Evolutionary conservation across 495 filamentous ascomycete genomes (phyloP).

Genomic region (Penicillium riverlandense): DNA sequence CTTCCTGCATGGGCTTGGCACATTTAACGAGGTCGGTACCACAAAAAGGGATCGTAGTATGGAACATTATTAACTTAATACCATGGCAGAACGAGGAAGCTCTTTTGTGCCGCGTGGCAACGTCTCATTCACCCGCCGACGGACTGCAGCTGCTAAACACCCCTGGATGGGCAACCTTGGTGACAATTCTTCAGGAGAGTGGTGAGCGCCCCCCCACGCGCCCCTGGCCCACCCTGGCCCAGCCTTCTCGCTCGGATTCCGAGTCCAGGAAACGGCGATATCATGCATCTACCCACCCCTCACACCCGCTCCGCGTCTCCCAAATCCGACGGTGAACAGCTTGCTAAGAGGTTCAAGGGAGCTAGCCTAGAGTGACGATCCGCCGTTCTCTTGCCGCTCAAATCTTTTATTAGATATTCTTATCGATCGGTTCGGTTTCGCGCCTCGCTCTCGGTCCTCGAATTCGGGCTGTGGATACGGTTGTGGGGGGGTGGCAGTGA

Average conservation of each 20-base stretch:
- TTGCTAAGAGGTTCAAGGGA: slow-evolving; percentile 98
- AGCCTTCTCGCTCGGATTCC: slow-evolving; percentile 28
- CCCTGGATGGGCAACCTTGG: slow-evolving; percentile 85
- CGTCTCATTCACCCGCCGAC: slow-evolving; percentile 66
- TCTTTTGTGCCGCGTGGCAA: slow-evolving; percentile 77
- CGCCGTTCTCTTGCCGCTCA: slow-evolving; percentile 6
- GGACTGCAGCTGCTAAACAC: slow-evolving; percentile 75
- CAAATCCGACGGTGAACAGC: slow-evolving; percentile 56
- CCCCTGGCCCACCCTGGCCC: slow-evolving; percentile 44
- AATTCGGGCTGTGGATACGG: background rate
- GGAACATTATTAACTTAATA: slow-evolving; percentile 1
- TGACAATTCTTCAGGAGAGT: slow-evolving; percentile 88
- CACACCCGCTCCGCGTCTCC: slow-evolving; percentile 34
- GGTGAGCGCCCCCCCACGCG: slow-evolving; percentile 94
- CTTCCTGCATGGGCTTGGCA: slow-evolving; percentile 72
- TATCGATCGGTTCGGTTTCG: background rate
- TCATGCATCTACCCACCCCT: slow-evolving; percentile 16
- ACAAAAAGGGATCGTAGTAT: background rate
- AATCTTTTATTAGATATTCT: background rate
- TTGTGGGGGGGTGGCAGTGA: too few relatives aligned
- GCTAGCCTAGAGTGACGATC: slow-evolving; percentile 72
- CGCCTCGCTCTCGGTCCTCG: background rate
- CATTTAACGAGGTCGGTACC: slow-evolving; percentile 70
- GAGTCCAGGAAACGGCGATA: slow-evolving; percentile 20
- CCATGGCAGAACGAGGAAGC: slow-evolving; percentile 73